Evolutionary conservation across 2,329 filamentous ascomycete genomes (phyloP), one percentile per base, ranked within the genome.

Genomic region (Cordyceps cateniannulata): DNA sequence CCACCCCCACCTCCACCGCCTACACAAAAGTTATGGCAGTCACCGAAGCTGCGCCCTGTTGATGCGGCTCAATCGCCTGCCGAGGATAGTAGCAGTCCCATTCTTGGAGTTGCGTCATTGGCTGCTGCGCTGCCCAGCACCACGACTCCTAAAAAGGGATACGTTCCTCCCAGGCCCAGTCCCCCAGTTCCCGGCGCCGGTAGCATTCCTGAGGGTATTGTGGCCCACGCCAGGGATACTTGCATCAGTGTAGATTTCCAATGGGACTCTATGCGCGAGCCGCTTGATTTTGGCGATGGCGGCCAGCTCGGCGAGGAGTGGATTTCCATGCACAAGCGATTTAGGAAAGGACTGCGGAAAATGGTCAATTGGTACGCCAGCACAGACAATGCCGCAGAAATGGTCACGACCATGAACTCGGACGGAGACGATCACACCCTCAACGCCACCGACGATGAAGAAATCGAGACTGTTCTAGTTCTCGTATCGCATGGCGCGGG

Each of bases 401-500:
- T 82, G 71, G 77, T 80, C 16, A 80, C 80, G 9, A 80, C 76
- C 60, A 75, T 65, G 10, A 42, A 60, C 14, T 63, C 55, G 14
- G 49, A 56, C 2, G 61, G 53, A 27, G 70, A 72, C 40, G 71
- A 70, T 22, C 65, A 71, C 61, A 64, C 73, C 65, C 64, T 73
- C 40, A 64, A 65, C 49, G 61, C 58, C 69, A 3, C 60, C 22
- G 72, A 77, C 14, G 77, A 81, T 1, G 79, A 82, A 2, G 81
- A 86, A 38, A 81, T 85, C 1, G 90, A 96, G 66, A 83, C 92
- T 1, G 87, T 98, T 1, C 78, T 99, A 18, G 81, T 99, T 45
- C 76, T 99, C 8, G 89, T 99, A 24, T 96, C 95, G 0, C 95
- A 99, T 70, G 93, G 93, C 25, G 95, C 95, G 16, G 95, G 95